These are phyloP conservation scores for Blastomyces parvus DNA, from an alignment of 2,329 filamentous ascomycete genomes.

Conservation along the genomic window DNA sequence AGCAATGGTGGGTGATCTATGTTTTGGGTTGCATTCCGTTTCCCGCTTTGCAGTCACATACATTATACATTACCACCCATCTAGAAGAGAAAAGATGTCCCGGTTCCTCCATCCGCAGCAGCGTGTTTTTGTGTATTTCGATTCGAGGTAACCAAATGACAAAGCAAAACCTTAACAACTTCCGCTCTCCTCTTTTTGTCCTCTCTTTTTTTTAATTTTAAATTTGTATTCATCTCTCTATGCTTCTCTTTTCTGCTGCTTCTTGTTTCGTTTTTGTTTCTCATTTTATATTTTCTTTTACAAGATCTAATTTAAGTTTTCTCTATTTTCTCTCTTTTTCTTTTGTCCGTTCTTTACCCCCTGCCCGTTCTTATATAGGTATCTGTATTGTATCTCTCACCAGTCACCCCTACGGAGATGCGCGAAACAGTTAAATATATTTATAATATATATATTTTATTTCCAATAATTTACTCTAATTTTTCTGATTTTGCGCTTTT, in stretches of 20 bases:
- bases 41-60: not conserved
- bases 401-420: not conserved
- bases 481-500: no score
- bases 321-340: conserved; percentile 2
- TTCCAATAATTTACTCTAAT: no score
- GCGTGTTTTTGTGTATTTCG: not conserved
- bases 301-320: conserved; percentile 13
- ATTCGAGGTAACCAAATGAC: not conserved
- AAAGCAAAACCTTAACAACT: not conserved
- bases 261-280: not conserved
- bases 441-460: no score
- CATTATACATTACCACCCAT: not conserved
- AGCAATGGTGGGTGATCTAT: no score
- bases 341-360: conserved; percentile 15
- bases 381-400: not conserved
- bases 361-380: not conserved
- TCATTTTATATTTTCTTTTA: conserved; percentile 14
- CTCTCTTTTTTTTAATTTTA: conserved; percentile 1
- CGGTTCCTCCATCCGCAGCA: not conserved
- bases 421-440: not conserved
- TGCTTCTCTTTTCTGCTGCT: conserved; percentile 13
- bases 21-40: no score
- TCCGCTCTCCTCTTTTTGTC: conserved; percentile 14
- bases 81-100: not conserved
- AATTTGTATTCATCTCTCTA: conserved; percentile 11